Evolutionary conservation across 2,329 filamentous ascomycete genomes (phyloP).

Genomic region (Colletotrichum sp.): DNA sequence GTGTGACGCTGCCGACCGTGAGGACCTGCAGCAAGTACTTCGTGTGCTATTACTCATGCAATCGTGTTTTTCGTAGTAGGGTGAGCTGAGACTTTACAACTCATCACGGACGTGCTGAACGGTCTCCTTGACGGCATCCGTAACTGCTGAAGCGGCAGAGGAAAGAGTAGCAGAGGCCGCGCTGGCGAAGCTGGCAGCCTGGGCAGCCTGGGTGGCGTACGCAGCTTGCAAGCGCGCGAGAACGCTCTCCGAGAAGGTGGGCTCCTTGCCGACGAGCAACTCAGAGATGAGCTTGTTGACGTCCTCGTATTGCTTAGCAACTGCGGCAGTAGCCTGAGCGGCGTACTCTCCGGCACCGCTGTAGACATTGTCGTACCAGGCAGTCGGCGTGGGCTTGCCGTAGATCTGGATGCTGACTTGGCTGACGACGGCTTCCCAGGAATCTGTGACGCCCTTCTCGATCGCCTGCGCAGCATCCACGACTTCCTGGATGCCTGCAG

Average conservation of each 20-base stretch:
- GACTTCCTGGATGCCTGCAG: slow-evolving; percentile 28
- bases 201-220: slow-evolving; percentile 71
- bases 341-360: slow-evolving; percentile 60
- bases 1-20: neutral
- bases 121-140: slow-evolving; percentile 46
- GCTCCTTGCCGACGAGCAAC: slow-evolving; percentile 77
- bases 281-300: slow-evolving; percentile 78
- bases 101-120: slow-evolving; percentile 43
- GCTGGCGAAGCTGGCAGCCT: slow-evolving; percentile 48
- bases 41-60: slow-evolving; percentile 20
- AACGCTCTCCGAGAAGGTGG: slow-evolving; percentile 82
- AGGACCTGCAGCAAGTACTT: neutral
- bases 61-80: slow-evolving; percentile 6
- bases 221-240: slow-evolving; percentile 73
- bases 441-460: slow-evolving; percentile 43
- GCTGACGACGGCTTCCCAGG: slow-evolving; percentile 53
- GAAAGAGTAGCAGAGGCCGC: slow-evolving; percentile 32
- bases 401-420: slow-evolving; percentile 74
- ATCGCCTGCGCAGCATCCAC: slow-evolving; percentile 49
- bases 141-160: slow-evolving; percentile 30
- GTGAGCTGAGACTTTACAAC: slow-evolving; percentile 32
- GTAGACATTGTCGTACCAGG: slow-evolving; percentile 56
- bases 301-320: slow-evolving; percentile 67
- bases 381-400: slow-evolving; percentile 65
- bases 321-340: slow-evolving; percentile 60